Evolutionary conservation across 768 basidiomycete species (phyloP).

Genomic region (Clitopilus passeckerianus): DNA sequence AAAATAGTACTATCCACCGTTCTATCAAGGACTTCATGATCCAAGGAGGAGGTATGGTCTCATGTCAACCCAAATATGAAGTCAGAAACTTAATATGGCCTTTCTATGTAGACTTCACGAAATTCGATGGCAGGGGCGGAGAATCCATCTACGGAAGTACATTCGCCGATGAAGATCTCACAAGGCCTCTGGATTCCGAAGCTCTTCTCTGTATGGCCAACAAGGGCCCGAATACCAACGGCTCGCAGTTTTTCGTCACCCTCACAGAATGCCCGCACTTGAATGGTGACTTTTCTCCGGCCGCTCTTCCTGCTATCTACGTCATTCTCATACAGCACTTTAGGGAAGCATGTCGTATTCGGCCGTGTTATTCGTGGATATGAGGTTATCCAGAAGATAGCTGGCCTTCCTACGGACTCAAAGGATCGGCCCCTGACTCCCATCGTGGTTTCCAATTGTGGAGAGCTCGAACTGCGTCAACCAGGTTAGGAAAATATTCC

Average conservation of each 20-base stretch:
- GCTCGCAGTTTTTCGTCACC: constrained; percentile 85
- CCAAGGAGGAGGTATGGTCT: constrained; percentile 63
- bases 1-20: constrained; percentile 72
- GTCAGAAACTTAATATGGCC: background rate
- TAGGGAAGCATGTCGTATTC: constrained; percentile 51
- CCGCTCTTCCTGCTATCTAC: background rate
- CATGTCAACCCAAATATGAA: background rate
- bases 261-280: constrained; percentile 71
- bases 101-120: constrained; percentile 60
- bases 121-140: constrained; percentile 74
- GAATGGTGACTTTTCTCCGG: constrained; percentile 43
- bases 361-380: constrained; percentile 57
- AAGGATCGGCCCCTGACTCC: constrained; percentile 70
- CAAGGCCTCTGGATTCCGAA: constrained; percentile 55
- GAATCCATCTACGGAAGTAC: constrained; percentile 76
- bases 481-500: constrained; percentile 13
- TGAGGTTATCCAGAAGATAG: constrained; percentile 55
- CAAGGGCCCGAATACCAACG: constrained; percentile 77
- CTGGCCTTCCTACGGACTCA: constrained; percentile 62
- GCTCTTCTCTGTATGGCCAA: constrained; percentile 92
- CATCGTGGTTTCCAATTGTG: constrained; percentile 70
- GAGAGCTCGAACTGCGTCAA: constrained; percentile 75
- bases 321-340: background rate
- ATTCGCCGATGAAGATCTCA: constrained; percentile 77
- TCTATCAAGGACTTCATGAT: constrained; percentile 79